Percentiles rank a stretch among this genome's conserved stretches.
These are phyloP conservation scores for Thamnidium elegans DNA, from an alignment of 192 early-diverging fungal genomes.

Conservation along the genomic window DNA sequence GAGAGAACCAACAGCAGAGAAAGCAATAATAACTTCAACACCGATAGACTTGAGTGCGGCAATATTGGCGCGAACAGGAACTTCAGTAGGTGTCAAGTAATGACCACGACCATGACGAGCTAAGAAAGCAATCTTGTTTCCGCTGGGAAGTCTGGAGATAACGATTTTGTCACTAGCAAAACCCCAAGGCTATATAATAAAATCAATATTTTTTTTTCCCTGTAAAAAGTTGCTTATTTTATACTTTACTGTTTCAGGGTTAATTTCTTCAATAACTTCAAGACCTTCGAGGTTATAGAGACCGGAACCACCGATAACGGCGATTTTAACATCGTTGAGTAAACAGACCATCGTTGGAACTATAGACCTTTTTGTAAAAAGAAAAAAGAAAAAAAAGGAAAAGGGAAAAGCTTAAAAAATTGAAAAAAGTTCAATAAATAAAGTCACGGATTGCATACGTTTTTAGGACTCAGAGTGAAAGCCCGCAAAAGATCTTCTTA, in stretches of 20 bases:
- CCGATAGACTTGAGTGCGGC: conserved; percentile 95
- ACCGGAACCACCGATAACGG: conserved; percentile 93
- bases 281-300: conserved; percentile 71
- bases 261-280: conserved; percentile 65
- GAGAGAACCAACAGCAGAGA: conserved; percentile 95
- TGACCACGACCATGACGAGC: conserved; percentile 94
- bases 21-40: conserved; percentile 89
- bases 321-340: conserved; percentile 67
- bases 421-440: too few relatives aligned
- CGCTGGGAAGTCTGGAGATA: conserved; percentile 66
- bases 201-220: background rate
- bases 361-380: too few relatives aligned
- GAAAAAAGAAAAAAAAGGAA: too few relatives aligned
- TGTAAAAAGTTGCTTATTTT: background rate
- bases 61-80: conserved; percentile 95
- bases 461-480: too few relatives aligned
- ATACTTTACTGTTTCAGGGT: conserved; percentile 72
- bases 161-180: conserved; percentile 84
- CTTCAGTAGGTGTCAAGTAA: conserved; percentile 80
- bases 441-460: too few relatives aligned
- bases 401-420: too few relatives aligned
- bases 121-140: conserved; percentile 90
- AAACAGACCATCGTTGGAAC: too few relatives aligned
- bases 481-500: too few relatives aligned
- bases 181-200: conserved; percentile 73